Percentiles rank a stretch among this genome's conserved stretches.
These are phyloP conservation scores for Strobilomyces dryophilus DNA, from an alignment of 768 basidiomycete genomes.

Conservation along the genomic window DNA sequence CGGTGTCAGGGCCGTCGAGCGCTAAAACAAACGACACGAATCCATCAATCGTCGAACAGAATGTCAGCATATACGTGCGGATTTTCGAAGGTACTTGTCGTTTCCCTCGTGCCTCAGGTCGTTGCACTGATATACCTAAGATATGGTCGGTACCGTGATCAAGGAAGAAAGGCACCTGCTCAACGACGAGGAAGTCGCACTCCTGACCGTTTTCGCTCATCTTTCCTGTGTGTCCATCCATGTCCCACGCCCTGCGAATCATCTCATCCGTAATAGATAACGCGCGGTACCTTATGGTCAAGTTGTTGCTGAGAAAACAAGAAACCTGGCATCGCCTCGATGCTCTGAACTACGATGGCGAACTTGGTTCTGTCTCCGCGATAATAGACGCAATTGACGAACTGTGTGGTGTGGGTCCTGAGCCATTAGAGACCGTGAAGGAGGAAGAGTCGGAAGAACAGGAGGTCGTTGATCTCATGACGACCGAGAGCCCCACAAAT, in stretches of 20 bases:
- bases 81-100: slow-evolving; percentile 27
- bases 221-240: slow-evolving; percentile 45
- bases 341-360: slow-evolving; percentile 38
- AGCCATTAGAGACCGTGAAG: slow-evolving; percentile 4
- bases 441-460: slow-evolving; percentile 20
- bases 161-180: slow-evolving; percentile 51
- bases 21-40: not conserved
- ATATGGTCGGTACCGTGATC: slow-evolving; percentile 54
- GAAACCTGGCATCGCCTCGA: slow-evolving; percentile 50
- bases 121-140: slow-evolving; percentile 29
- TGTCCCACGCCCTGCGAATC: not conserved
- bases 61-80: slow-evolving; percentile 25
- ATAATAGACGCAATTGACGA: slow-evolving; percentile 41
- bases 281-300: slow-evolving; percentile 58
- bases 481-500: slow-evolving; percentile 22
- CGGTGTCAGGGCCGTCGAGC: slow-evolving; percentile 13
- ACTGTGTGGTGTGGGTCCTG: slow-evolving; percentile 31
- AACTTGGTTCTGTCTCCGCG: slow-evolving; percentile 37
- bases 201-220: slow-evolving; percentile 38
- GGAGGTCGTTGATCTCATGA: slow-evolving; percentile 35
- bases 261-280: slow-evolving; percentile 37
- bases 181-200: slow-evolving; percentile 40
- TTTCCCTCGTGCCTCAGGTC: not conserved
- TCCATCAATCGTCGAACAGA: slow-evolving; percentile 4
- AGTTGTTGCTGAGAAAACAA: slow-evolving; percentile 57